phyloP scores from a whole-genome alignment of 352 stramenopile species.

The Lagenidium giganteum region DNA sequence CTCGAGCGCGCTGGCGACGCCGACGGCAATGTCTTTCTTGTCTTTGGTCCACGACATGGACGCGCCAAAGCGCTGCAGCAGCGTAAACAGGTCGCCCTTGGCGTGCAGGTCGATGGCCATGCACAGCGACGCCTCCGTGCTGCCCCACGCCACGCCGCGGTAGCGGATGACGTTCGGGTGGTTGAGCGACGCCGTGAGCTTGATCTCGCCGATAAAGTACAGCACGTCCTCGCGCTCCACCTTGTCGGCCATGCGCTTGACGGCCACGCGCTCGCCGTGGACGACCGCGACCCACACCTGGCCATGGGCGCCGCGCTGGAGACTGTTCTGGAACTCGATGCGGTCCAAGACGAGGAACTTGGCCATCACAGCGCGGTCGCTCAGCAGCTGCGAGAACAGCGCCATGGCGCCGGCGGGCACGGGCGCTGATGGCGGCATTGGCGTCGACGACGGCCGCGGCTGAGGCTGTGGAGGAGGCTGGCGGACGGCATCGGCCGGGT shows the following conservation, averaged over 20 bases:
- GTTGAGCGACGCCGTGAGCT: constrained; percentile 74
- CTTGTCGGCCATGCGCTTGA: constrained; percentile 84
- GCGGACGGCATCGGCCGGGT: too few relatives aligned
- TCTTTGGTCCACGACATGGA: constrained; percentile 27
- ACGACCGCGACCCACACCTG: constrained; percentile 84
- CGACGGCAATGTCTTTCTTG: constrained; percentile 34
- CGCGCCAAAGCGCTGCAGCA: constrained; percentile 52
- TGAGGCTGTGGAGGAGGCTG: too few relatives aligned
- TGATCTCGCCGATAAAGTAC: constrained; percentile 77
- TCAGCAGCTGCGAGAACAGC: too few relatives aligned
- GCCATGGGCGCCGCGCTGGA: constrained; percentile 75
- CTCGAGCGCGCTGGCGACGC: constrained; percentile 23
- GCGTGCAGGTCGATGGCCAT: constrained; percentile 67
- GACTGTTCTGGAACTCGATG: too few relatives aligned
- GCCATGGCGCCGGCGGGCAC: too few relatives aligned
- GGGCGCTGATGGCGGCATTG: too few relatives aligned
- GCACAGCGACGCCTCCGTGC: constrained; percentile 38
- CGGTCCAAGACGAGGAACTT: too few relatives aligned
- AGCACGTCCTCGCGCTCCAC: constrained; percentile 55
- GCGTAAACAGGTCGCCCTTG: constrained; percentile 73
- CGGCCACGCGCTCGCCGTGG: constrained; percentile 76
- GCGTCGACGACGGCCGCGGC: too few relatives aligned
- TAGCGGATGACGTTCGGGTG: constrained; percentile 85
- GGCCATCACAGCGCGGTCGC: too few relatives aligned
- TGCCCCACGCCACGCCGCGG: constrained; percentile 80